These are phyloP conservation scores for Yamadazyma blattariae DNA, from an alignment of 1,139 yeast species.

Conservation along the genomic window DNA sequence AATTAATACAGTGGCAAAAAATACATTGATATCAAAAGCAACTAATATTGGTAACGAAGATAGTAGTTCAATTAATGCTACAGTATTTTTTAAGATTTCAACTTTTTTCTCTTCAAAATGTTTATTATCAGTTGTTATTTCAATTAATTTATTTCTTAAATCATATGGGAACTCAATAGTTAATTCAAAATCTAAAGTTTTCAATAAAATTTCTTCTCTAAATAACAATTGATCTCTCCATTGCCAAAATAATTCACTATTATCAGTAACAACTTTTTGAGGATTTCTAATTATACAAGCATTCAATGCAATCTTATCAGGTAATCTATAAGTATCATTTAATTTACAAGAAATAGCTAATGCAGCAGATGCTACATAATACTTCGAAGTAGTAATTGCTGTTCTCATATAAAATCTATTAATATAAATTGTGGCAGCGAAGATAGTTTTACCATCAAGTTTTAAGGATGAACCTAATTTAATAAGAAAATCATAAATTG, in stretches of 20 bases:
- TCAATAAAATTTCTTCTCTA: conserved; percentile 42
- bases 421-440: conserved; percentile 42
- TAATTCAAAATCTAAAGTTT: conserved; percentile 40
- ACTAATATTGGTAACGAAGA: conserved; percentile 41
- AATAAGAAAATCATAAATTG: conserved; percentile 40
- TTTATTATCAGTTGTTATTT: conserved; percentile 5
- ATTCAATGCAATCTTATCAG: conserved; percentile 41
- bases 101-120: conserved; percentile 22
- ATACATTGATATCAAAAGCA: conserved; percentile 30
- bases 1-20: conserved; percentile 35
- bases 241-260: conserved; percentile 41
- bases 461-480: conserved; percentile 36
- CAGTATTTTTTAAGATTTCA: conserved; percentile 34
- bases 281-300: conserved; percentile 38
- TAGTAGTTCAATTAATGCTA: conserved; percentile 36
- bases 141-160: conserved; percentile 25
- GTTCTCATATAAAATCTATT: conserved; percentile 42
- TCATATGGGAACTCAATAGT: conserved; percentile 39
- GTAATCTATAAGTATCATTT: conserved; percentile 42
- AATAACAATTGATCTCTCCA: conserved; percentile 47
- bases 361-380: conserved; percentile 47
- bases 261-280: conserved; percentile 34
- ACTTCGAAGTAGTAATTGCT: conserved; percentile 45
- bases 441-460: conserved; percentile 42
- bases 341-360: conserved; percentile 42